These are phyloP conservation scores for Ascoidea asiatica DNA, from an alignment of 805 yeast genomes.

Conservation along the genomic window DNA sequence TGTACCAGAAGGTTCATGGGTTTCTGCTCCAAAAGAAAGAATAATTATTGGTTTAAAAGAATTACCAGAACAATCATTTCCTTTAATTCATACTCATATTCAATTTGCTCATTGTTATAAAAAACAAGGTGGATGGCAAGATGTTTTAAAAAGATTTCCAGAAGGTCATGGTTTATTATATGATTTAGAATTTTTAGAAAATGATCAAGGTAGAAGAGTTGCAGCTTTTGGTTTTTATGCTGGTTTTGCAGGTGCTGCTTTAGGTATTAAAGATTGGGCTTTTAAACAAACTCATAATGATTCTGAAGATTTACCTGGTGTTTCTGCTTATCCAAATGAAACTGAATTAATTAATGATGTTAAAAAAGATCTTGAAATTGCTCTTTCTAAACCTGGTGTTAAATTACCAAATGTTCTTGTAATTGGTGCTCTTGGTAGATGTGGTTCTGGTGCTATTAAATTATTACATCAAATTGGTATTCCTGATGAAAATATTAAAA, in stretches of 20 bases:
- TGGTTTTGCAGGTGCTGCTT: slow-evolving; percentile 99
- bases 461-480: slow-evolving; percentile 72
- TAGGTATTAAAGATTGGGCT: slow-evolving; percentile 91
- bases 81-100: slow-evolving; percentile 88
- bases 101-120: slow-evolving; percentile 99
- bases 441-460: slow-evolving; percentile 95
- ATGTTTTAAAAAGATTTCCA: slow-evolving; percentile 79
- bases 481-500: slow-evolving; percentile 68
- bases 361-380: slow-evolving; percentile 32
- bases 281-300: slow-evolving; percentile 68
- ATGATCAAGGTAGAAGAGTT: slow-evolving; percentile 93
- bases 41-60: slow-evolving; percentile 91
- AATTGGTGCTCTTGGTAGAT: slow-evolving; percentile 97
- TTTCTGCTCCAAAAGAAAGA: slow-evolving; percentile 77
- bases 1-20: slow-evolving; percentile 93
- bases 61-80: slow-evolving; percentile 78
- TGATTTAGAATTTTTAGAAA: slow-evolving; percentile 89
- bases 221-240: slow-evolving; percentile 99
- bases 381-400: slow-evolving; percentile 25
- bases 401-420: slow-evolving; percentile 68
- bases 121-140: slow-evolving; percentile 95
- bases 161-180: slow-evolving; percentile 83
- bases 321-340: slow-evolving; percentile 76
- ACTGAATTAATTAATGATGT: slow-evolving; percentile 59
- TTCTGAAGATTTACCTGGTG: slow-evolving; percentile 59